Conservation (phyloP, 1,284 basidiomycete genomes). For the Anthracocystis setariae region DNA sequence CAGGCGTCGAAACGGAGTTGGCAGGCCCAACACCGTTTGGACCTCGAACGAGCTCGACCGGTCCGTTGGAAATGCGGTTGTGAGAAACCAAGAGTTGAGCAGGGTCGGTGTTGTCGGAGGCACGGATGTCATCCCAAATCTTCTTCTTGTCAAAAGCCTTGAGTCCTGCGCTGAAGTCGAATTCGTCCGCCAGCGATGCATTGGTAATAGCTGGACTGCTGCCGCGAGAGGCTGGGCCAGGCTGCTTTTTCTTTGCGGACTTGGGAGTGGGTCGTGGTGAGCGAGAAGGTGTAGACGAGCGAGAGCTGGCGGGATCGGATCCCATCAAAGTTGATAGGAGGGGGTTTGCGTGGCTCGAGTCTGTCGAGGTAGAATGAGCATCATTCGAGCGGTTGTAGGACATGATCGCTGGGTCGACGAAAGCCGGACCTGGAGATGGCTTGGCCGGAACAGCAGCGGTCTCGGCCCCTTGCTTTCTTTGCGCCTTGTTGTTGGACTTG, state of each 20-base stretch:
- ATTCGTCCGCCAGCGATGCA: slow-evolving; percentile 33
- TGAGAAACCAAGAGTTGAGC: slow-evolving; percentile 39
- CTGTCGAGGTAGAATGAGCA: background rate
- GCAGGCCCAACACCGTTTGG: slow-evolving; percentile 45
- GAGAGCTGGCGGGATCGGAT: slow-evolving; percentile 22
- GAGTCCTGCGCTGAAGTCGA: slow-evolving; percentile 44
- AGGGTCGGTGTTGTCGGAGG: slow-evolving; percentile 42
- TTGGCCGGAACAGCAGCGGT: slow-evolving; percentile 2
- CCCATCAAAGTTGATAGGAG: slow-evolving; percentile 14
- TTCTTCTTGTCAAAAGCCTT: slow-evolving; percentile 49
- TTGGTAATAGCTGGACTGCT: slow-evolving; percentile 33
- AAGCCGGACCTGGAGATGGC: slow-evolving; percentile 5
- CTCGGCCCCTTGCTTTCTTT: slow-evolving; percentile 20
- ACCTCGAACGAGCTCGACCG: slow-evolving; percentile 30
- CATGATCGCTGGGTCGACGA: slow-evolving; percentile 32
- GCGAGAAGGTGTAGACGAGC: slow-evolving; percentile 42
- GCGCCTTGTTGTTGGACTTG: slow-evolving; percentile 14
- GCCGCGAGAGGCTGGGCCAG: slow-evolving; percentile 9
- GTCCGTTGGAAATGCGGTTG: slow-evolving; percentile 31
- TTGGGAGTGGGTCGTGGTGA: slow-evolving; percentile 34
- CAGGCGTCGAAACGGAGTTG: slow-evolving; percentile 30
- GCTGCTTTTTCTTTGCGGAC: slow-evolving; percentile 30
- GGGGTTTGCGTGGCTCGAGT: slow-evolving; percentile 7
- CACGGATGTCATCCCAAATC: slow-evolving; percentile 50
- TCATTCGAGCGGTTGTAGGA: slow-evolving; percentile 14